These are phyloP conservation scores for Puccinia horiana DNA, from an alignment of 1,284 basidiomycete species.

Conservation along the genomic window DNA sequence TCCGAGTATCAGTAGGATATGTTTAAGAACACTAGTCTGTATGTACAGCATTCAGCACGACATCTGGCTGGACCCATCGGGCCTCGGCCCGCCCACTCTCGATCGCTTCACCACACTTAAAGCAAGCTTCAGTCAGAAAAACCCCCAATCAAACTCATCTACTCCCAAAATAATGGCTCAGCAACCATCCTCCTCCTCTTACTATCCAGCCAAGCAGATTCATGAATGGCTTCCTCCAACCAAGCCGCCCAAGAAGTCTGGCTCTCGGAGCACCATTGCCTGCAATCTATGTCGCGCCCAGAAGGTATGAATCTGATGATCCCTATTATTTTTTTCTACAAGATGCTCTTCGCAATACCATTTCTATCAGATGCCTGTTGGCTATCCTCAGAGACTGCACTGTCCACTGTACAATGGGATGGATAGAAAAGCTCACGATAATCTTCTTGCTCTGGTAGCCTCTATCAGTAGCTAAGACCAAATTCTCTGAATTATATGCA, in stretches of 20 bases:
- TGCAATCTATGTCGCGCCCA: conserved; percentile 39
- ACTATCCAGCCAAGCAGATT: background rate
- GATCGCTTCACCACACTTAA: too few relatives aligned
- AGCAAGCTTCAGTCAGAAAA: too few relatives aligned
- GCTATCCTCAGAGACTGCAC: background rate
- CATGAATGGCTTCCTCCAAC: background rate
- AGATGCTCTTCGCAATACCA: background rate
- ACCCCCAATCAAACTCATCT: too few relatives aligned
- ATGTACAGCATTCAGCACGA: too few relatives aligned
- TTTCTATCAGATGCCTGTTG: background rate
- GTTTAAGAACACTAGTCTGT: too few relatives aligned
- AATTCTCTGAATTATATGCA: too few relatives aligned
- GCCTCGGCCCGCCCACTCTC: too few relatives aligned
- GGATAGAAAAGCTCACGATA: too few relatives aligned
- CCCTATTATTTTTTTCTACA: background rate
- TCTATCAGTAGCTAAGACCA: too few relatives aligned
- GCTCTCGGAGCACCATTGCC: conserved; percentile 32
- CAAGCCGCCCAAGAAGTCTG: conserved; percentile 27
- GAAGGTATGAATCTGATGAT: conserved; percentile 13
- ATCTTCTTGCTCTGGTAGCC: too few relatives aligned
- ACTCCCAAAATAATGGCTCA: background rate
- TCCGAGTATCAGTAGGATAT: too few relatives aligned
- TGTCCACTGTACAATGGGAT: background rate
- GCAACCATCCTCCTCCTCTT: background rate
- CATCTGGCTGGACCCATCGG: too few relatives aligned